Conservation (phyloP, 2,329 filamentous ascomycete genomes). For the Trichophyton rubrum region DNA sequence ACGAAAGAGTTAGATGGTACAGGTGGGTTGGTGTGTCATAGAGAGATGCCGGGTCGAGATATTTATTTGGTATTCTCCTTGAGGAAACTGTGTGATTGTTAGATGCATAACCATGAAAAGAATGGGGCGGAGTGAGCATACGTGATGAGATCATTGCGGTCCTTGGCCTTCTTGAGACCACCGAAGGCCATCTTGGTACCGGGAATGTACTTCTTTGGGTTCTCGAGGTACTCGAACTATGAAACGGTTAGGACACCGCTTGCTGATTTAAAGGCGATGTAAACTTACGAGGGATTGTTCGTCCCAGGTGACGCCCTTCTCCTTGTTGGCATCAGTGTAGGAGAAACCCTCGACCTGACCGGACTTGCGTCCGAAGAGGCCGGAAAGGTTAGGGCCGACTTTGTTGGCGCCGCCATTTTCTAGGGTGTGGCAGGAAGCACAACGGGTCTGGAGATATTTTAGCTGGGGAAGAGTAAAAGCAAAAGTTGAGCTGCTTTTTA, state of each 20-base stretch:
- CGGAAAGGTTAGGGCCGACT: conserved; percentile 92
- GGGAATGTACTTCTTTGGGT: conserved; percentile 99
- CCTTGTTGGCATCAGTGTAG: conserved; percentile 99
- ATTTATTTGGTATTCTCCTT: conserved; percentile 11
- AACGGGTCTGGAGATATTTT: conserved; percentile 64
- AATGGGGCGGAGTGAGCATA: conserved; percentile 40
- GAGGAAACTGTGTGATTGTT: conserved; percentile 7
- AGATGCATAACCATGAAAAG: background rate
- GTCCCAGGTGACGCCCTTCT: conserved; percentile 82
- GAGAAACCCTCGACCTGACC: conserved; percentile 83
- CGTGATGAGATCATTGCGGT: conserved; percentile 97
- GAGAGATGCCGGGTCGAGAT: background rate
- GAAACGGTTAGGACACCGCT: conserved; percentile 14
- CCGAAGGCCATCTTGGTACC: conserved; percentile 99
- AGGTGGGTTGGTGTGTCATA: conserved; percentile 6
- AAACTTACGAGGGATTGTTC: conserved; percentile 64
- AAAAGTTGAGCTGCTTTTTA: conserved; percentile 3
- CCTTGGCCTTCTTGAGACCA: conserved; percentile 99
- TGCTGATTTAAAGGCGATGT: background rate
- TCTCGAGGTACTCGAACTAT: conserved; percentile 96
- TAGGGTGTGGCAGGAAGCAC: conserved; percentile 96
- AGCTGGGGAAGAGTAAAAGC: conserved; percentile 16
- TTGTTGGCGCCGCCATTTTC: conserved; percentile 88
- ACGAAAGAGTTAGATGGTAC: background rate
- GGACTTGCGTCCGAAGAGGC: conserved; percentile 92